Conservation (phyloP, 2,329 filamentous ascomycete genomes). For the Trichoderma sp. region DNA sequence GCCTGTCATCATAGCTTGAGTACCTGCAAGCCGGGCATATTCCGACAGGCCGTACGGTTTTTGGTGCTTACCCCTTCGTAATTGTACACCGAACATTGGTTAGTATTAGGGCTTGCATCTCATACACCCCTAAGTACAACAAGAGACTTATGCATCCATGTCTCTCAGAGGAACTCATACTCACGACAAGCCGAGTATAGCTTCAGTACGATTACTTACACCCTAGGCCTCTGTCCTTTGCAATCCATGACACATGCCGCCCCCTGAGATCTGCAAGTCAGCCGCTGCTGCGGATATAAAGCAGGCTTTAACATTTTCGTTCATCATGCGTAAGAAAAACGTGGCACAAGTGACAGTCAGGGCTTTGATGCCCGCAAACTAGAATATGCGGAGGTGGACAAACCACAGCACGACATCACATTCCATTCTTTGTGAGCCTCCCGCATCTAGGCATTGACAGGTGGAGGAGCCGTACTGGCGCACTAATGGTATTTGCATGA, state of each 20-base stretch:
- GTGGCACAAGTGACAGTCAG: slow-evolving; percentile 17
- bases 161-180: not conserved
- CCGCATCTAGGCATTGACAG: not conserved
- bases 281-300: not conserved
- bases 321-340: slow-evolving; percentile 7
- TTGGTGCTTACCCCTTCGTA: not conserved
- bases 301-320: not conserved
- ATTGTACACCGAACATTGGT: not conserved
- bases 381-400: not conserved
- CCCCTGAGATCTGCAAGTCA: not conserved
- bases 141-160: not conserved
- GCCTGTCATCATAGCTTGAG: not conserved
- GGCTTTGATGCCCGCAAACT: not conserved
- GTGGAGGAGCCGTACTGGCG: slow-evolving; percentile 7
- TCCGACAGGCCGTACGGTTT: not conserved
- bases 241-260: not conserved
- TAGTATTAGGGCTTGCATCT: not conserved
- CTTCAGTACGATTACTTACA: not conserved
- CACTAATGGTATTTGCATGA: not conserved
- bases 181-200: not conserved
- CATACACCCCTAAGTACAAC: not conserved
- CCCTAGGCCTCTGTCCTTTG: not conserved
- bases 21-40: slow-evolving; percentile 1
- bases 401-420: slow-evolving; percentile 11
- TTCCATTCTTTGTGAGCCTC: not conserved